These are phyloP conservation scores for Fusarium sambucinum DNA, from an alignment of 2,329 filamentous ascomycete species.

Conservation along the genomic window DNA sequence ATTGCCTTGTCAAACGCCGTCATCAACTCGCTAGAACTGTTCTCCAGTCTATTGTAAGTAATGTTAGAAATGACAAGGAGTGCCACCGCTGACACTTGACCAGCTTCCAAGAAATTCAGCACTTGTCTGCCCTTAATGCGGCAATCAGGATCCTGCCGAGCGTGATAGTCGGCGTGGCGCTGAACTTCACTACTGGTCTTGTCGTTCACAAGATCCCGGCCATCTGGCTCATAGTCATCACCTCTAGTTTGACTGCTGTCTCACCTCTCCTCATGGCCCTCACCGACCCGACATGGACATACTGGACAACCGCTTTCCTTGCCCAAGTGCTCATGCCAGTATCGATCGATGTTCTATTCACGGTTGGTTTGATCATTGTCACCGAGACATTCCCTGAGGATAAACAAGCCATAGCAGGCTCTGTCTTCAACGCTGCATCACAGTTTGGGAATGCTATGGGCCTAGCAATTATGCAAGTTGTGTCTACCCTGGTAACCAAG, in stretches of 20 bases:
- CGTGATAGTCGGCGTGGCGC: slow-evolving; percentile 57
- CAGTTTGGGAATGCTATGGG: slow-evolving; percentile 68
- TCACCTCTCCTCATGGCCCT: slow-evolving; percentile 68
- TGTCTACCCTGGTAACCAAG: slow-evolving; percentile 56
- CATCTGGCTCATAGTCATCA: slow-evolving; percentile 55
- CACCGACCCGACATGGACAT: slow-evolving; percentile 59
- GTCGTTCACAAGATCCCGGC: slow-evolving; percentile 58
- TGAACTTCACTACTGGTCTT: slow-evolving; percentile 61
- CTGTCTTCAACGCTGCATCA: slow-evolving; percentile 69
- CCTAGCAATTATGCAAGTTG: slow-evolving; percentile 60
- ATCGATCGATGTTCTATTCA: slow-evolving; percentile 64
- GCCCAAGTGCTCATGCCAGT: slow-evolving; percentile 59
- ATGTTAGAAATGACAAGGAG: neutral
- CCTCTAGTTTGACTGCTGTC: slow-evolving; percentile 57
- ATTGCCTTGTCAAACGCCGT: slow-evolving; percentile 61
- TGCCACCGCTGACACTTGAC: slow-evolving; percentile 5
- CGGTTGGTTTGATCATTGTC: slow-evolving; percentile 66
- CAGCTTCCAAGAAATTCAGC: slow-evolving; percentile 65
- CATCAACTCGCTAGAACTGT: slow-evolving; percentile 61
- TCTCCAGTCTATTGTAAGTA: slow-evolving; percentile 62
- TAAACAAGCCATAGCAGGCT: slow-evolving; percentile 70
- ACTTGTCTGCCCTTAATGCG: slow-evolving; percentile 57
- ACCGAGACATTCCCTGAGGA: slow-evolving; percentile 66
- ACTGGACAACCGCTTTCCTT: slow-evolving; percentile 63
- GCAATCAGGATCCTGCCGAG: slow-evolving; percentile 59